phyloP scores from a whole-genome alignment of 2,329 filamentous ascomycete species.

The Colletotrichum tanaceti region DNA sequence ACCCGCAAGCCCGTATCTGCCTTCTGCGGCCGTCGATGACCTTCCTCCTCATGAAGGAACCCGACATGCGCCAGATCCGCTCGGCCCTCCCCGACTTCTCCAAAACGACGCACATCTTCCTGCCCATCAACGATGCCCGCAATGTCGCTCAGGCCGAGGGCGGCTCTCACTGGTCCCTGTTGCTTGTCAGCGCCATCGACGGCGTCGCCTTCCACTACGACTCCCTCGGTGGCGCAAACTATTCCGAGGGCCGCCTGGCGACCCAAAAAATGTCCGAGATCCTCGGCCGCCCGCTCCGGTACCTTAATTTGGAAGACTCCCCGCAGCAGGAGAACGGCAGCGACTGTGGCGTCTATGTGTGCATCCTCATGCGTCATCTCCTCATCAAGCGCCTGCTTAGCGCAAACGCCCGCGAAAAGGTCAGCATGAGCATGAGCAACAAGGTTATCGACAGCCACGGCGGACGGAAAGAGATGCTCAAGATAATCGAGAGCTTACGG shows the following conservation, averaged over 20 bases:
- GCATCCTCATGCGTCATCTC: slow-evolving; percentile 94
- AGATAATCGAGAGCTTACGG: slow-evolving; percentile 86
- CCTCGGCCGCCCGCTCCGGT: slow-evolving; percentile 74
- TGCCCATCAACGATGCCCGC: slow-evolving; percentile 91
- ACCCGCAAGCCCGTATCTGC: slow-evolving; percentile 85
- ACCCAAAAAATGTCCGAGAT: slow-evolving; percentile 76
- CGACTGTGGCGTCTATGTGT: slow-evolving; percentile 97
- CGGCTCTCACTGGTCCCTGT: slow-evolving; percentile 93
- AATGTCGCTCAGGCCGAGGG: slow-evolving; percentile 84
- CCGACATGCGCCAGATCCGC: slow-evolving; percentile 65
- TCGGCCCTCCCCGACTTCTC: slow-evolving; percentile 84
- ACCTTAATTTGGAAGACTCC: slow-evolving; percentile 84
- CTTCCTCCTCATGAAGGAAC: slow-evolving; percentile 86
- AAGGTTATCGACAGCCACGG: slow-evolving; percentile 84
- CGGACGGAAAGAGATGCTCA: slow-evolving; percentile 89
- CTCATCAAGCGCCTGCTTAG: slow-evolving; percentile 84
- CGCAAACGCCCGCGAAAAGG: slow-evolving; percentile 84
- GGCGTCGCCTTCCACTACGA: slow-evolving; percentile 97
- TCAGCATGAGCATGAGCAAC: slow-evolving; percentile 92
- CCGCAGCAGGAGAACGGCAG: slow-evolving; percentile 93
- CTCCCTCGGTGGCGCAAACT: slow-evolving; percentile 81
- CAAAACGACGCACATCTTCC: slow-evolving; percentile 89
- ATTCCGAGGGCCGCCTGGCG: slow-evolving; percentile 76
- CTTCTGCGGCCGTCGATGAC: slow-evolving; percentile 94
- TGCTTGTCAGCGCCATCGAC: slow-evolving; percentile 89